These are phyloP conservation scores for Phlebiopsis flavidoalba DNA, from an alignment of 768 basidiomycete species.

Conservation along the genomic window DNA sequence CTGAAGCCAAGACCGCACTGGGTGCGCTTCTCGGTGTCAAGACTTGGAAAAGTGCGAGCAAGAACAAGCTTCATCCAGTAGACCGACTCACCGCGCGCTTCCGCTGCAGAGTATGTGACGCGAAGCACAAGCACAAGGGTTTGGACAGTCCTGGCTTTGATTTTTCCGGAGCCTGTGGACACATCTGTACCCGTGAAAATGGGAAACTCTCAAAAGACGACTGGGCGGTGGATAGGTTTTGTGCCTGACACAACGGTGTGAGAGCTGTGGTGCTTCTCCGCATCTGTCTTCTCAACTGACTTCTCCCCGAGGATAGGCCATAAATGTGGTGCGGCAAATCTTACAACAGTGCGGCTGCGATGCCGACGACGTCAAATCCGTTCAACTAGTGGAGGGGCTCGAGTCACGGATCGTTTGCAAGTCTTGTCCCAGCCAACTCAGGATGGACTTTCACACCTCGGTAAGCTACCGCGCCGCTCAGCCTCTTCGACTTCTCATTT, in stretches of 20 bases:
- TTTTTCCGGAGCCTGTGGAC: slow-evolving; percentile 54
- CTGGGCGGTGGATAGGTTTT: slow-evolving; percentile 52
- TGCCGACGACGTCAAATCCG: slow-evolving; percentile 25
- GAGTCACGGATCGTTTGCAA: slow-evolving; percentile 37
- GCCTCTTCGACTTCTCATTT: not conserved
- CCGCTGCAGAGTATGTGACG: slow-evolving; percentile 47
- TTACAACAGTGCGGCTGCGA: slow-evolving; percentile 28
- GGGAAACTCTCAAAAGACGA: slow-evolving; percentile 23
- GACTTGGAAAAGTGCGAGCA: slow-evolving; percentile 47
- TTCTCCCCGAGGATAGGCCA: slow-evolving; percentile 35
- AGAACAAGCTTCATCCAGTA: slow-evolving; percentile 45
- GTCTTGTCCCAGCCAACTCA: slow-evolving; percentile 43
- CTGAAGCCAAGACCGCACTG: slow-evolving; percentile 38
- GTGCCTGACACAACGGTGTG: slow-evolving; percentile 59
- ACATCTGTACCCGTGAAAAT: slow-evolving; percentile 39
- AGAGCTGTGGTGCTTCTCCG: not conserved
- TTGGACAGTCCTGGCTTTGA: slow-evolving; percentile 42
- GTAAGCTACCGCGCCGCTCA: slow-evolving; percentile 25
- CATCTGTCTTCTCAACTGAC: not conserved
- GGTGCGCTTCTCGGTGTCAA: slow-evolving; percentile 43
- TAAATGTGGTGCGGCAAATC: slow-evolving; percentile 35
- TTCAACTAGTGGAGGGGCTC: slow-evolving; percentile 17
- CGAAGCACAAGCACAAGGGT: slow-evolving; percentile 25
- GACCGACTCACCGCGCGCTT: slow-evolving; percentile 57
- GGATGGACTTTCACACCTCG: slow-evolving; percentile 42